Evolutionary conservation across 768 basidiomycete species (phyloP), one percentile per base, ranked within the genome.

Genomic region (Suillus brevipes): DNA sequence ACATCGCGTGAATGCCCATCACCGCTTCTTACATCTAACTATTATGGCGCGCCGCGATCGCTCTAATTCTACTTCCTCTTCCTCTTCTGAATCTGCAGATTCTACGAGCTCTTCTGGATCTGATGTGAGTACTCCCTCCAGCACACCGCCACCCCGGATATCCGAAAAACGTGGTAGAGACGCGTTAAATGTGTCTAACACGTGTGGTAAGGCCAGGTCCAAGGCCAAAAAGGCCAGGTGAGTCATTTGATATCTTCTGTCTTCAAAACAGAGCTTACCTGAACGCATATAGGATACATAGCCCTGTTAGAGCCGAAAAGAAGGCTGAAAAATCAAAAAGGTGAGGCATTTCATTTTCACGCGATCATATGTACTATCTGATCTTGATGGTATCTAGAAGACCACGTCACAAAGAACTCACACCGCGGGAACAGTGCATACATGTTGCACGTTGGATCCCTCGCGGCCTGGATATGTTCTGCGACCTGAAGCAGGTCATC

Each of bases 401-500:
- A 61, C 28, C 43, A 20, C 6, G 42, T 50, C 43, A 45, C 18
- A 64, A 60, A 43, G 57, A 31, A 3, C 25, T 64, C n/a, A 45
- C 63, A n/a, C 28, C 16, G 5, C 6, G 18, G 13, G 57, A 64
- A 6, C 56, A 64, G 31, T 64, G 57, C 43, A 23, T 60, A 6
- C 63, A 64, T 12, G 42, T 59, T 64, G 63, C 57, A 60, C 3
- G 34, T 14, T 64, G 57, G 57, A 64, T 60, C n/a, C 56, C 57
- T 23, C 8, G 14, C 10, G 34, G 42, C 18, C 50, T 64, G n/a
- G 45, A 64, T 31, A 64, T 64, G 57, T 64, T 64, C 28, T 59
- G 45, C 3, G 6, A 64, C 45, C 43, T 64, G 7, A 58, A 45
- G 34, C 25, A 58, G n/a, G 57, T 37, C 5, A 64, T 64, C 18